phyloP scores from a whole-genome alignment of 1,284 basidiomycete species.

The Nidula niveotomentosa region DNA sequence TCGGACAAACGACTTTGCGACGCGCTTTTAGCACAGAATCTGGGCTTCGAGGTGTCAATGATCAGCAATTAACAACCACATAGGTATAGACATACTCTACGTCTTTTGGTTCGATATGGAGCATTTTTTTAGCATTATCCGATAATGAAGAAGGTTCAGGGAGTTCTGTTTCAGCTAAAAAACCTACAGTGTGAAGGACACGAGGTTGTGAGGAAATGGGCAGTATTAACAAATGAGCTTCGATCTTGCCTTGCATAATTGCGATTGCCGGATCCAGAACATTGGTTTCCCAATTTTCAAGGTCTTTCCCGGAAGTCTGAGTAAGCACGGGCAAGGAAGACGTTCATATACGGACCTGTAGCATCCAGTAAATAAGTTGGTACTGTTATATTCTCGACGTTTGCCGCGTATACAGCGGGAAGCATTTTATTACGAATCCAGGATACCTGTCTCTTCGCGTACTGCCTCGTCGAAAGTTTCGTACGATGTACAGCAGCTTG shows the following conservation, averaged over 20 bases:
- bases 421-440: constrained; percentile 94
- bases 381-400: constrained; percentile 35
- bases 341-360: constrained; percentile 46
- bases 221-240: not conserved
- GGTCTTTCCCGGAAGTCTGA: constrained; percentile 34
- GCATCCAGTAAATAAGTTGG: constrained; percentile 75
- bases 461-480: constrained; percentile 88
- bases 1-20: constrained; percentile 60
- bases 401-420: constrained; percentile 65
- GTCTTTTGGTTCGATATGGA: constrained; percentile 42
- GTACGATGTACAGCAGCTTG: constrained; percentile 70
- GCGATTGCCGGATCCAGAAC: constrained; percentile 51
- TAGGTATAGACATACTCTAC: constrained; percentile 42
- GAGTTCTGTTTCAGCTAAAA: constrained; percentile 51
- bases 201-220: not conserved
- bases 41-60: constrained; percentile 42
- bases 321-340: not conserved
- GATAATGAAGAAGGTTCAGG: constrained; percentile 64
- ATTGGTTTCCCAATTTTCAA: constrained; percentile 61
- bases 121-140: constrained; percentile 48
- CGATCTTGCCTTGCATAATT: constrained; percentile 47
- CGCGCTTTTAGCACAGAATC: constrained; percentile 54
- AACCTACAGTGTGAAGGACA: constrained; percentile 43
- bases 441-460: constrained; percentile 88
- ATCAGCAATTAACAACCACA: not conserved